These are phyloP conservation scores for Lasiodiplodia sp. DNA, from an alignment of 2,329 filamentous ascomycete genomes.

Conservation along the genomic window DNA sequence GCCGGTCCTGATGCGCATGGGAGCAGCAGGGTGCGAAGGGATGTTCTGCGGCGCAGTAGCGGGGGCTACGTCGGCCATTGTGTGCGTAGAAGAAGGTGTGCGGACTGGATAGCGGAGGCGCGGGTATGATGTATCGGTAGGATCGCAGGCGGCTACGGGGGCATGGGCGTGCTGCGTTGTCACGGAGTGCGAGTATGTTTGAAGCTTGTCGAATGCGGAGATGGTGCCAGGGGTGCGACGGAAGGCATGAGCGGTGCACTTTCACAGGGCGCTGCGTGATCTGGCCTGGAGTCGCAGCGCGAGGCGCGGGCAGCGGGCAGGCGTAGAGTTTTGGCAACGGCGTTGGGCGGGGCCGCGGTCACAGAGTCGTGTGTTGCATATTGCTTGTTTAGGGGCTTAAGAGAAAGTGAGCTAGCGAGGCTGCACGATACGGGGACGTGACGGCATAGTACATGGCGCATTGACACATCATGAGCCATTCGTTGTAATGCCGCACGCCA, in stretches of 20 bases:
- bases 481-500: constrained; percentile 2
- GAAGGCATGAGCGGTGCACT: constrained; percentile 23
- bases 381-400: constrained; percentile 10
- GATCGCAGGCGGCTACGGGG: constrained; percentile 14
- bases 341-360: not conserved
- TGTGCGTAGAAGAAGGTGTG: constrained; percentile 24
- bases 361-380: not conserved
- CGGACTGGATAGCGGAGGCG: not conserved
- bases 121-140: not conserved
- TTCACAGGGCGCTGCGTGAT: not conserved
- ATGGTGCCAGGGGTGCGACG: constrained; percentile 21
- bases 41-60: constrained; percentile 37
- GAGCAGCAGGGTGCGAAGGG: constrained; percentile 33
- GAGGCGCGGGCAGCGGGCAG: not conserved
- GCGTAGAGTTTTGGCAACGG: constrained; percentile 2
- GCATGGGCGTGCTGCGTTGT: constrained; percentile 19
- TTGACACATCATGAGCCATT: constrained; percentile 16
- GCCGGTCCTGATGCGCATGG: constrained; percentile 40
- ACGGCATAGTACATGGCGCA: constrained; percentile 13
- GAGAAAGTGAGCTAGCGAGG: constrained; percentile 10
- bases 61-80: constrained; percentile 40
- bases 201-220: constrained; percentile 17
- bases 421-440: not conserved
- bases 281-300: not conserved
- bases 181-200: constrained; percentile 22